These are phyloP conservation scores for Hansenula lynferdii DNA, from an alignment of 1,139 yeast species.

Conservation along the genomic window DNA sequence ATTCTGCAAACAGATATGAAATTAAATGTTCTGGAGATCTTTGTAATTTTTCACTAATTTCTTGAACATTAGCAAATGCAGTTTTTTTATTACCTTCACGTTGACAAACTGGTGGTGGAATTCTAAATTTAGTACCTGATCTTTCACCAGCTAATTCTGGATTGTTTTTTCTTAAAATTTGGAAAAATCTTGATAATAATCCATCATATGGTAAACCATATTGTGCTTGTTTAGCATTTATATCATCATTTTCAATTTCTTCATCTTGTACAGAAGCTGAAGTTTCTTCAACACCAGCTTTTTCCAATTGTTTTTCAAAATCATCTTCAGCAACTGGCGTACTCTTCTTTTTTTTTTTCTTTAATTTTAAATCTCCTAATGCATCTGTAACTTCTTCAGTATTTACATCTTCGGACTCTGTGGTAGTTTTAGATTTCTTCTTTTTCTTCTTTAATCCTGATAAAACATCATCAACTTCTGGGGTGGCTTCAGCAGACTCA, in stretches of 20 bases:
- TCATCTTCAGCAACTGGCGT: slow-evolving; percentile 58
- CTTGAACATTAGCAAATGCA: slow-evolving; percentile 92
- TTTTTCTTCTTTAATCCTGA: slow-evolving; percentile 46
- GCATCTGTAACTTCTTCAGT: slow-evolving; percentile 57
- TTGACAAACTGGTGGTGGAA: slow-evolving; percentile 95
- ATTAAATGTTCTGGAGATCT: slow-evolving; percentile 97
- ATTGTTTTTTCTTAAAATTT: slow-evolving; percentile 82
- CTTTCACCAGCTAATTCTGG: slow-evolving; percentile 98
- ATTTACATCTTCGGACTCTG: slow-evolving; percentile 36
- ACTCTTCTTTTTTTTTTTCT: slow-evolving; percentile 75
- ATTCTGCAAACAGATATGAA: slow-evolving; percentile 94
- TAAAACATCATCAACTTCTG: slow-evolving; percentile 34
- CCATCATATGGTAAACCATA: slow-evolving; percentile 74
- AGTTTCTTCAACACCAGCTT: slow-evolving; percentile 69
- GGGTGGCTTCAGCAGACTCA: slow-evolving; percentile 18
- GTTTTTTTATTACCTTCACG: slow-evolving; percentile 98
- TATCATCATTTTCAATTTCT: no score
- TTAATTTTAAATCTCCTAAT: slow-evolving; percentile 70
- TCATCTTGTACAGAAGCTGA: slow-evolving; percentile 18
- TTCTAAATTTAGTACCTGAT: slow-evolving; percentile 87
- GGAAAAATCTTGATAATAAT: slow-evolving; percentile 79
- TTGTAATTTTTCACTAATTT: slow-evolving; percentile 88
- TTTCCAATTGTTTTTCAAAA: slow-evolving; percentile 84
- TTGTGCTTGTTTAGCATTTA: slow-evolving; percentile 30
- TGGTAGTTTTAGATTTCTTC: slow-evolving; percentile 47